Conservation (phyloP, 768 basidiomycete genomes). For the Coprinellus aureogranulatus region DNA sequence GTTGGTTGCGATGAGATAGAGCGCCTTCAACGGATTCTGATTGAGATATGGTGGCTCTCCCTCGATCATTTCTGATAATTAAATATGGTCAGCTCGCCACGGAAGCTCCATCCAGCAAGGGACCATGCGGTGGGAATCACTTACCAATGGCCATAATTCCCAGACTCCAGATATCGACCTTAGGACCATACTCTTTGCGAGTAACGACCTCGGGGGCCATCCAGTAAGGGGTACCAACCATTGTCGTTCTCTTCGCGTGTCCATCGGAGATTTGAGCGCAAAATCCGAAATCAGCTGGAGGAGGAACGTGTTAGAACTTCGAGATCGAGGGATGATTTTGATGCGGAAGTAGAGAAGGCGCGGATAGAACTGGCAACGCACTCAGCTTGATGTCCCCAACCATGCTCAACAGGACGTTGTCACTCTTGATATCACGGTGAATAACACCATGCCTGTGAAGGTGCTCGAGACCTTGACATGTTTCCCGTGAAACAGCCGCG, state of each 20-base stretch:
- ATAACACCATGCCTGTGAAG: conserved; percentile 96
- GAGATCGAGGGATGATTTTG: conserved; percentile 6
- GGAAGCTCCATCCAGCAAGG: conserved; percentile 6
- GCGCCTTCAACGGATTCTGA: conserved; percentile 93
- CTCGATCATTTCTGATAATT: conserved; percentile 86
- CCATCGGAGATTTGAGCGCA: conserved; percentile 93
- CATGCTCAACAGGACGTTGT: conserved; percentile 91
- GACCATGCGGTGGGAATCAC: conserved; percentile 12
- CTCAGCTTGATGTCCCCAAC: conserved; percentile 97
- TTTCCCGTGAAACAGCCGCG: conserved; percentile 92
- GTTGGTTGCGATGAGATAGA: conserved; percentile 97
- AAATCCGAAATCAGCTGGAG: conserved; percentile 94
- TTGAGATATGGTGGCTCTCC: conserved; percentile 96
- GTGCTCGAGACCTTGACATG: conserved; percentile 89
- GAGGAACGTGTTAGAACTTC: conserved; percentile 3
- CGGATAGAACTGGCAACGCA: conserved; percentile 45
- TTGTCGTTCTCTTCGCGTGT: conserved; percentile 90
- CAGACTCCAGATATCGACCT: conserved; percentile 97
- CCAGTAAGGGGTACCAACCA: conserved; percentile 99
- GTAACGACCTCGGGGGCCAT: conserved; percentile 99
- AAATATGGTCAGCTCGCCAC: conserved; percentile 1
- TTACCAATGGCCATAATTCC: conserved; percentile 95
- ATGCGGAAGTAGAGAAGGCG: neutral
- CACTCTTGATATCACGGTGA: conserved; percentile 98
- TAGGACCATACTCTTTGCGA: conserved; percentile 95